phyloP scores from a whole-genome alignment of 331 rosid species.

The Malus hybrid region DNA sequence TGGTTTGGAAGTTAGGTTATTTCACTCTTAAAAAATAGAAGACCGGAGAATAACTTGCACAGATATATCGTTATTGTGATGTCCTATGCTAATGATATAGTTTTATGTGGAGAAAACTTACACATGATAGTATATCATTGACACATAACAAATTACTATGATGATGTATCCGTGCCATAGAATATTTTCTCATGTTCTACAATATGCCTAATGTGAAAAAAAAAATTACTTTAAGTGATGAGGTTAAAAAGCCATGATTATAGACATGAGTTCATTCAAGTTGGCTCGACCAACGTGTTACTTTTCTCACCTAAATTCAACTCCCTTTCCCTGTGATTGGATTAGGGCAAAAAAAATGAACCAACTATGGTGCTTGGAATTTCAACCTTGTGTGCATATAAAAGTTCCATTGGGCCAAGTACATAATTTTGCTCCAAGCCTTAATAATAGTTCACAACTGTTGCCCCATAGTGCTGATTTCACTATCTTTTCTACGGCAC shows the following conservation, averaged over 20 bases:
- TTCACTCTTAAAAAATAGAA: neutral
- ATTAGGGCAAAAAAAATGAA: neutral
- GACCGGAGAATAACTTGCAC: neutral
- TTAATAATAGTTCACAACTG: neutral
- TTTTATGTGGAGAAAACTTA: no score
- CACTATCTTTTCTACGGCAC: neutral
- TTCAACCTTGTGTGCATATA: neutral
- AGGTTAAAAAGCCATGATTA: neutral
- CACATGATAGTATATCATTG: no score
- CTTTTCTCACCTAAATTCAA: neutral
- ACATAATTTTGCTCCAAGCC: neutral
- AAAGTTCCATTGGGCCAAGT: neutral
- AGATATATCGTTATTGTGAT: no score
- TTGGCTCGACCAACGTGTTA: neutral
- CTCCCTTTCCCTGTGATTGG: neutral
- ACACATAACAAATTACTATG: neutral
- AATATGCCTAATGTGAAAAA: neutral
- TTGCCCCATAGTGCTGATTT: neutral
- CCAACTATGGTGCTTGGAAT: neutral
- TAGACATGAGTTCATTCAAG: neutral
- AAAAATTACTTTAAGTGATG: no score
- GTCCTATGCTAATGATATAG: neutral
- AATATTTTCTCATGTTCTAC: neutral
- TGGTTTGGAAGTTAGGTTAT: neutral
- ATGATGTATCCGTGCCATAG: neutral